Conservation (phyloP, 2,329 filamentous ascomycete genomes). For the Sclerotinia subarctica region DNA sequence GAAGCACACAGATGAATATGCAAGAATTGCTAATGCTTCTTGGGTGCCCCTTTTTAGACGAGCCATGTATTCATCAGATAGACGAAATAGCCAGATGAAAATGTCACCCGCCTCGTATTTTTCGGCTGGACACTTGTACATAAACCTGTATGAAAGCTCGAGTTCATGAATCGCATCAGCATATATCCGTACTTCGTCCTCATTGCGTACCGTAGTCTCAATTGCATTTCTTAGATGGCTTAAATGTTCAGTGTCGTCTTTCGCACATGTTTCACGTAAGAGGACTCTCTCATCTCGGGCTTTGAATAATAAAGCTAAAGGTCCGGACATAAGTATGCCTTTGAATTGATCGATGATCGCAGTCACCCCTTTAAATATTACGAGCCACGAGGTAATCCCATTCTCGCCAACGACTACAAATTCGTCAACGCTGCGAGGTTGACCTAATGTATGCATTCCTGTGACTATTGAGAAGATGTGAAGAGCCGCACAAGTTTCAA, state of each 20-base stretch:
- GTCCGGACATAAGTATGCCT: neutral
- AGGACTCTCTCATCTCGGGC: neutral
- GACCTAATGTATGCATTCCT: slow-evolving; percentile 39
- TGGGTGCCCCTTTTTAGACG: slow-evolving; percentile 38
- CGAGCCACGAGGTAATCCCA: slow-evolving; percentile 39
- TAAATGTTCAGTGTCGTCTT: neutral
- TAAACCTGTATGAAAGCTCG: slow-evolving; percentile 34
- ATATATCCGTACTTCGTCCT: neutral
- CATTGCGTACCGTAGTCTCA: neutral
- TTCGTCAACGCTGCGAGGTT: slow-evolving; percentile 35
- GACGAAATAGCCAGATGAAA: slow-evolving; percentile 41
- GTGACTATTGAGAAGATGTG: slow-evolving; percentile 41
- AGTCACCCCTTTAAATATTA: slow-evolving; percentile 29
- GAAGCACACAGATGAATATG: slow-evolving; percentile 37
- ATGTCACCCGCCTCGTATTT: slow-evolving; percentile 39
- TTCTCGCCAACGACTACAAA: slow-evolving; percentile 37
- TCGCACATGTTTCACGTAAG: neutral
- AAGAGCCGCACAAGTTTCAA: slow-evolving; percentile 36
- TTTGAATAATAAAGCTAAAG: neutral
- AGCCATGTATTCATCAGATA: slow-evolving; percentile 39
- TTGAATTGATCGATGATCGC: slow-evolving; percentile 6
- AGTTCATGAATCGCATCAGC: slow-evolving; percentile 36
- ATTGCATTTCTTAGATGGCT: neutral
- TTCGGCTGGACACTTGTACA: slow-evolving; percentile 23
- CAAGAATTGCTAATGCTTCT: slow-evolving; percentile 39